These are phyloP conservation scores for Cercospora canescens DNA, from an alignment of 2,329 filamentous ascomycete species.

Conservation along the genomic window DNA sequence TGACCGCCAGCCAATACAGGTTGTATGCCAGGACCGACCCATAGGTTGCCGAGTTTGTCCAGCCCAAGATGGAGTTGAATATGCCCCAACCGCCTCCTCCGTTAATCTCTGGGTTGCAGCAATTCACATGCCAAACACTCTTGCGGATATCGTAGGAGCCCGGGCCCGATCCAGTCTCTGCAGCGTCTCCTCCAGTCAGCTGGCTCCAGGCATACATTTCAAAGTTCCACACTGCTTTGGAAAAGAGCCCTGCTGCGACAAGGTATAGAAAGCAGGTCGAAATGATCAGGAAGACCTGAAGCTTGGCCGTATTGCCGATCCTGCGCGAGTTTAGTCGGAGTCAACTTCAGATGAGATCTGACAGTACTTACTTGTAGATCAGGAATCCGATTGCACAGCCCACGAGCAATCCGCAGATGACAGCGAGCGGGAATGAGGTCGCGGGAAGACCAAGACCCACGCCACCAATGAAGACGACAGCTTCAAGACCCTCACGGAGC, in stretches of 20 bases:
- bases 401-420: slow-evolving; percentile 68
- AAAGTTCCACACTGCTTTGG: slow-evolving; percentile 72
- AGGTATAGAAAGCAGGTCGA: slow-evolving; percentile 84
- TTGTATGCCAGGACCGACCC: slow-evolving; percentile 87
- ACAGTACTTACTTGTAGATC: slow-evolving; percentile 70
- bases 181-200: slow-evolving; percentile 62
- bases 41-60: slow-evolving; percentile 86
- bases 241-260: slow-evolving; percentile 80
- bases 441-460: slow-evolving; percentile 77
- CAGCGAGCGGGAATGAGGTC: slow-evolving; percentile 73
- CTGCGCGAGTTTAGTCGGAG: slow-evolving; percentile 34
- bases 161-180: slow-evolving; percentile 64
- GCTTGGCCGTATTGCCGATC: slow-evolving; percentile 63
- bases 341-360: not conserved
- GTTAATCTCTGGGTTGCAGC: slow-evolving; percentile 72
- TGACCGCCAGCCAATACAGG: slow-evolving; percentile 77
- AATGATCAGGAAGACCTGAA: slow-evolving; percentile 77
- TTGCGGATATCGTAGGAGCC: slow-evolving; percentile 78
- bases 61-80: slow-evolving; percentile 83
- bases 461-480: slow-evolving; percentile 81
- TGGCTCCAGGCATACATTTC: slow-evolving; percentile 69
- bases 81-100: slow-evolving; percentile 81
- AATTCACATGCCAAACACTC: slow-evolving; percentile 83
- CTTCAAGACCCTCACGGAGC: slow-evolving; percentile 82
- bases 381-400: slow-evolving; percentile 69